Conservation (phyloP, 2,329 filamentous ascomycete genomes). For the Cyphellophora attinorum region DNA sequence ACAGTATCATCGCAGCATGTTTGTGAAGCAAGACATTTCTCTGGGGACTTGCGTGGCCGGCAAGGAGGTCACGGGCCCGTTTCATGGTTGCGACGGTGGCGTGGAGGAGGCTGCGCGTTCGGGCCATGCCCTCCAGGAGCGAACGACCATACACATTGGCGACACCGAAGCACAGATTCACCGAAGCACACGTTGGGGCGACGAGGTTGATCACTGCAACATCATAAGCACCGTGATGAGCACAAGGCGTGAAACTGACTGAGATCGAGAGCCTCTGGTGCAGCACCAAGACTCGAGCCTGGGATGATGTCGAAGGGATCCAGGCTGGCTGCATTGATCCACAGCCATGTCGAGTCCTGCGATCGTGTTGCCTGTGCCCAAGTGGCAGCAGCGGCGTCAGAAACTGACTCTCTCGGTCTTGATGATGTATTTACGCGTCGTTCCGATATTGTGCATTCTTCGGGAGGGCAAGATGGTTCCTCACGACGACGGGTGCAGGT, state of each 20-base stretch:
- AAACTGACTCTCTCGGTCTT: too few relatives aligned
- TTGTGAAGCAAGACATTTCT: neutral
- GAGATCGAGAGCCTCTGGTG: neutral
- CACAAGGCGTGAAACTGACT: neutral
- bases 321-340: neutral
- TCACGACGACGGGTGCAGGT: too few relatives aligned
- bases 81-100: neutral
- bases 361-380: too few relatives aligned
- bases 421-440: too few relatives aligned
- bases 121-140: neutral
- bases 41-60: neutral
- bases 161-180: neutral
- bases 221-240: neutral
- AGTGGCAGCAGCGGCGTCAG: too few relatives aligned
- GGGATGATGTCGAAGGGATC: neutral
- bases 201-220: slow-evolving; percentile 1
- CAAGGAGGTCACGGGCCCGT: neutral
- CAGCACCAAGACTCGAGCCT: neutral
- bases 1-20: neutral
- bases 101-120: neutral
- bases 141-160: neutral
- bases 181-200: neutral
- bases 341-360: neutral
- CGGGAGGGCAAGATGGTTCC: too few relatives aligned
- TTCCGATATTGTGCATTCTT: too few relatives aligned